phyloP scores from a whole-genome alignment of 148 eudicot species.

The Cornus kousa region DNA sequence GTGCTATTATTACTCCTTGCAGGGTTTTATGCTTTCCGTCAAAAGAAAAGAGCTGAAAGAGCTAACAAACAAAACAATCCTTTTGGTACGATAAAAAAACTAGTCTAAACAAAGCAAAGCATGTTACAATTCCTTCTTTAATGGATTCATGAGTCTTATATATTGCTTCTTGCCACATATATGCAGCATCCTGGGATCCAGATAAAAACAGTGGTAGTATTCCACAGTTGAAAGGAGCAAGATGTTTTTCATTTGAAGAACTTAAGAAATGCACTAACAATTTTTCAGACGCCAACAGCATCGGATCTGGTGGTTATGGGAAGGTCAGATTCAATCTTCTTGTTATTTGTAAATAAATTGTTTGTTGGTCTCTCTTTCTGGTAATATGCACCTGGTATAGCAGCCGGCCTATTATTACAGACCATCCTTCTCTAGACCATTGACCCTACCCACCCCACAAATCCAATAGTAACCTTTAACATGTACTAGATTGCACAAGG shows the following conservation, averaged over 20 bases:
- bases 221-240: constrained; percentile 35
- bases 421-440: no score
- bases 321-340: constrained; percentile 20
- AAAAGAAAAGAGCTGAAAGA: constrained; percentile 36
- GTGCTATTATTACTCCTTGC: constrained; percentile 33
- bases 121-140: no score
- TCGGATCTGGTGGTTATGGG: constrained; percentile 48
- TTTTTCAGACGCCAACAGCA: constrained; percentile 35
- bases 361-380: no score
- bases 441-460: no score
- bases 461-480: no score
- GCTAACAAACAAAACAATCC: constrained; percentile 35
- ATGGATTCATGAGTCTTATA: not conserved
- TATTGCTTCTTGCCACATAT: not conserved
- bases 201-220: constrained; percentile 22
- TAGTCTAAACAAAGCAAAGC: not conserved
- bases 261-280: constrained; percentile 34
- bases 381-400: no score
- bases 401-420: no score
- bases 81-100: constrained; percentile 34
- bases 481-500: no score
- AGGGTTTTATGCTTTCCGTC: constrained; percentile 35
- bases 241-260: constrained; percentile 34
- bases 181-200: constrained; percentile 41
- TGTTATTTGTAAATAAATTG: not conserved